Base-by-base conservation (phyloP, 768 basidiomycete species). In the Agrocybe praecox region DNA sequence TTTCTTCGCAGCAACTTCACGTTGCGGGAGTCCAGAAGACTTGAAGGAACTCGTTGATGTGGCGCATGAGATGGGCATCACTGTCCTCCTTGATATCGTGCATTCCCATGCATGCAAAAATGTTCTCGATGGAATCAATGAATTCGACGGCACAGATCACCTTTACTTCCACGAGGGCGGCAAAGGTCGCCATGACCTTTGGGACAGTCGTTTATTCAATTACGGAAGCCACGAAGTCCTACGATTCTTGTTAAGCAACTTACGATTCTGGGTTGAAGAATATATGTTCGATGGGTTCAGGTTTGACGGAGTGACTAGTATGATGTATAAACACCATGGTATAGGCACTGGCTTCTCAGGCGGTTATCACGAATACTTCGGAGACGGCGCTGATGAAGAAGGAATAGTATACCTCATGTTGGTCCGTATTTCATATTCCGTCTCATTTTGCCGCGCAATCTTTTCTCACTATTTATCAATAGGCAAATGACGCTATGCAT, bases 31-130 rank as follows among this genome's bases (percentile, higher is more conserved):
- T 2, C 97, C 96, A 2, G 97, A 99, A 69, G 94, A 98, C 29
- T 84, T 99, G 60, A 96, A 92, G 72, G 92, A 96, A 65, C 85
- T 99, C 33, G 82, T 99, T 59, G 97, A 99, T 72, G 92, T 89
- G 19, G 97, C 97, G 0, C 97, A 99, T 67, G 88, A 87, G 29
- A 82, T 98, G 82, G 96, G 95, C 7, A 74, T 99, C 56, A 89
- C 90, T 2, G 93, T 99, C 40, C 87, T 99, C 46, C 86, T 99
- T 47, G 97, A 99, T 66, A 85, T 99, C 51, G 96, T 99, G 0
- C 97, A 99, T 74, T 97, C 94, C 17, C 97, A 99, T 74, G 96
- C 97, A 2, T 95, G 90, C 80, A 99, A 98, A 76, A 99, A 99
- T 67, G 88, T 96, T 34, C 80, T 94, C 44, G 97, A 99, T 66